phyloP scores from a whole-genome alignment of 768 basidiomycete genomes.

The Mycena sanguinolenta region DNA sequence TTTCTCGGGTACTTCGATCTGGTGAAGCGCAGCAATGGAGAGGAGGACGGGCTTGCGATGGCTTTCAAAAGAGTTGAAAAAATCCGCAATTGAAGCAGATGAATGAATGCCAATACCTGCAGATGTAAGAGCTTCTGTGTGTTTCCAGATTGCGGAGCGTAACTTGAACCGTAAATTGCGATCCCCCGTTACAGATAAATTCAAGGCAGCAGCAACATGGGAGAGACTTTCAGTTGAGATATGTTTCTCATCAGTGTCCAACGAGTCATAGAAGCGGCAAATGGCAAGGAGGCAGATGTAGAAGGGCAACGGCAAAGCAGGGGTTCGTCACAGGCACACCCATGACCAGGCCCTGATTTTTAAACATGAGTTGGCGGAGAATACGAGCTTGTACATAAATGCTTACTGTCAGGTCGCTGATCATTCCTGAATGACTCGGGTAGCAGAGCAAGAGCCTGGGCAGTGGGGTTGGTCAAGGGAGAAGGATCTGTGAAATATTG shows the following conservation, averaged over 20 bases:
- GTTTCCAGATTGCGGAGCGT: background rate
- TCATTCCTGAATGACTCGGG: no score
- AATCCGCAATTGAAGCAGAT: background rate
- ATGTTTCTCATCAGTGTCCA: background rate
- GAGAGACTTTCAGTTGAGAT: conserved; percentile 1
- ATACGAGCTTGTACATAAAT: no score
- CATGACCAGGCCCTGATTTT: no score
- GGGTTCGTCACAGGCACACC: no score
- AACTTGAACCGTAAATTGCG: background rate
- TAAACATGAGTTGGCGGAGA: no score
- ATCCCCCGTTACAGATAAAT: background rate
- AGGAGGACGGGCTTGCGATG: background rate
- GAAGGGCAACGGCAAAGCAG: no score
- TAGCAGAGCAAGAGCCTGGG: no score
- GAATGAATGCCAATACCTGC: background rate
- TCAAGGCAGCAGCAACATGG: background rate
- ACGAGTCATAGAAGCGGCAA: no score
- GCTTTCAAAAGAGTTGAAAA: background rate
- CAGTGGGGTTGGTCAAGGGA: no score
- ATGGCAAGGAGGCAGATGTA: no score
- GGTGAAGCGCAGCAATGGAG: background rate
- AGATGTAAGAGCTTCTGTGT: background rate
- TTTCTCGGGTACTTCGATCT: background rate
- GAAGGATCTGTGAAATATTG: no score
- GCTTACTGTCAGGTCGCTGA: no score